phyloP scores from a whole-genome alignment of 1,139 yeast genomes.

The Debaryomycetaceae sp. region DNA sequence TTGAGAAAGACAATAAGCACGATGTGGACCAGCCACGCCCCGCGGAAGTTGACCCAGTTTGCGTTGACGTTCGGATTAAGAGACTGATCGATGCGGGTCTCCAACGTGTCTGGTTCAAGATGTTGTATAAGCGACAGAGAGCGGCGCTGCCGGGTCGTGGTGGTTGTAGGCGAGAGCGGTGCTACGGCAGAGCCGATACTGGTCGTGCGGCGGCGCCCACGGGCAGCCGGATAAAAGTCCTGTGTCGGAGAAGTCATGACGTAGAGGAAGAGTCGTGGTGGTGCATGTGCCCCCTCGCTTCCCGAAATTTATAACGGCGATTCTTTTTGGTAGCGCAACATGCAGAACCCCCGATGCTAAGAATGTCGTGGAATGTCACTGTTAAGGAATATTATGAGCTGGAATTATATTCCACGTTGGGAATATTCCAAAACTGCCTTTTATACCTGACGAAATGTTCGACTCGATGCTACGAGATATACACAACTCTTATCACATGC shows the following conservation, averaged over 20 bases:
- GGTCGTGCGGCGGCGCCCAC: too few species aligned
- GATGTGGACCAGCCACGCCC: constrained; percentile 91
- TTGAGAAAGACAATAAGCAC: constrained; percentile 69
- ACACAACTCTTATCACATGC: too few species aligned
- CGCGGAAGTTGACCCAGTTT: constrained; percentile 90
- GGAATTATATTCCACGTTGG: too few species aligned
- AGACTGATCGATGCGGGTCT: constrained; percentile 86
- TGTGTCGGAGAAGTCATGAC: neutral
- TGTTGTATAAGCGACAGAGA: constrained; percentile 61
- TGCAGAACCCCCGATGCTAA: too few species aligned
- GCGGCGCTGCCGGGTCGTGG: constrained; percentile 30
- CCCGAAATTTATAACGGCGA: too few species aligned
- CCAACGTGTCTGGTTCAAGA: constrained; percentile 86
- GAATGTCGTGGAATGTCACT: too few species aligned
- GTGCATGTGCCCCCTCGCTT: too few species aligned
- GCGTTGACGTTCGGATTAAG: constrained; percentile 86
- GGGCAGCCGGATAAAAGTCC: neutral
- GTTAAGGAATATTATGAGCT: too few species aligned
- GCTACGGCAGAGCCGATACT: neutral
- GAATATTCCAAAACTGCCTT: too few species aligned
- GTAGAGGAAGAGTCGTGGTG: neutral
- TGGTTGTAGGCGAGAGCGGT: constrained; percentile 1
- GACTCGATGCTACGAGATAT: too few species aligned
- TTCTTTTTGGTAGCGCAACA: too few species aligned
- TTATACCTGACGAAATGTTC: too few species aligned